phyloP scores from a whole-genome alignment of 2,329 filamentous ascomycete genomes.

The Ceratocystis papillata region DNA sequence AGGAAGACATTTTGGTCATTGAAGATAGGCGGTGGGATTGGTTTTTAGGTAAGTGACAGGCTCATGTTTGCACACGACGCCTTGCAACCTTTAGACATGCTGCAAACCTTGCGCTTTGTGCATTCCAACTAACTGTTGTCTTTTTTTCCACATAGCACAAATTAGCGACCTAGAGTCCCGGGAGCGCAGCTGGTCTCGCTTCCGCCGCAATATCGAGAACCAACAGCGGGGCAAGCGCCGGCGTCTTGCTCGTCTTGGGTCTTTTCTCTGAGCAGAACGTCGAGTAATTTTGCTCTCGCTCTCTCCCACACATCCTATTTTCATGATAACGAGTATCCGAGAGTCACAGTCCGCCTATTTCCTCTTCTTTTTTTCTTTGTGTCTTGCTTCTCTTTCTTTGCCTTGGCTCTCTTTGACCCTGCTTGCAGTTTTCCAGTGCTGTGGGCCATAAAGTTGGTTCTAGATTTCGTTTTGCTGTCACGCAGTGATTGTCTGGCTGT shows the following conservation, averaged over 20 bases:
- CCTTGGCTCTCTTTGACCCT: background rate
- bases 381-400: slow-evolving; percentile 10
- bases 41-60: slow-evolving; percentile 42
- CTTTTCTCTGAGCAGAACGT: slow-evolving; percentile 15
- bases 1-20: slow-evolving; percentile 43
- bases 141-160: slow-evolving; percentile 33
- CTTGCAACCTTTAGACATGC: background rate
- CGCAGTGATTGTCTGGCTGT: background rate
- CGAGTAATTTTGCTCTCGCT: slow-evolving; percentile 12
- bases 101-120: background rate
- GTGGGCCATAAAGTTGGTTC: background rate
- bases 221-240: slow-evolving; percentile 24
- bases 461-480: background rate
- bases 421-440: background rate
- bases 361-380: background rate
- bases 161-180: slow-evolving; percentile 43
- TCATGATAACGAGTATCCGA: background rate
- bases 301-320: background rate
- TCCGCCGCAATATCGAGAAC: slow-evolving; percentile 34
- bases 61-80: background rate
- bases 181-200: slow-evolving; percentile 39
- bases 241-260: slow-evolving; percentile 20
- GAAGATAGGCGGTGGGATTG: slow-evolving; percentile 53
- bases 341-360: background rate
- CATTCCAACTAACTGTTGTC: slow-evolving; percentile 23